Evolutionary conservation across 2,329 filamentous ascomycete genomes (phyloP), one percentile per base, ranked within the genome.

Genomic region (Conoideocrella luteorostrata): DNA sequence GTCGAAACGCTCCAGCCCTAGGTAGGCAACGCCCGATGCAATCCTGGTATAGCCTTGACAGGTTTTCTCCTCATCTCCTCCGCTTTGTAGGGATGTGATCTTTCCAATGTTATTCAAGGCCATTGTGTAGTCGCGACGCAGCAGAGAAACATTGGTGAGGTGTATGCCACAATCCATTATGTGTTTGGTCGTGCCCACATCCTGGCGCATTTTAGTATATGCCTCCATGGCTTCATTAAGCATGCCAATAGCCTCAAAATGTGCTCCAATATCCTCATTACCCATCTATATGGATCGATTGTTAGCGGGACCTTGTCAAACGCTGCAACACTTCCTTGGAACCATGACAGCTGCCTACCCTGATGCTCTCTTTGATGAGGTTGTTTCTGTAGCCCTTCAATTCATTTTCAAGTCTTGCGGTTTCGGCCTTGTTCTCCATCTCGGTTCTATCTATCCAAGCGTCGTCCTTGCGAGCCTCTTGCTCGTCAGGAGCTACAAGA

Each of bases 371-470:
- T 62, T 96, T 95, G 56, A 98, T 89, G 34, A 97, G 69, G 56
- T 97, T 98, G 60, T 96, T 95, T 67, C 93, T 95, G 65, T 97
- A 97, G 2, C 84, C 84, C 63, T 89, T 90, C 17, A 98, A 72
- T 63, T 97, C 88, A 13, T 77, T 70, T 59, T 96, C 88, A 44
- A 97, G 71, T n/a, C 85, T 78, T 44, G 80, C 72, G 1, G 83
- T 83, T 62, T 95, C 85, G 2, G 70, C 67, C 52, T 78, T 78
- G 55, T 90, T 87, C 41, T 75, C 69, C 49, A 78, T 78, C 18
- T 82, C 78, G 29, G 77, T 84, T 46, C 68, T 71, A 7, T 84
- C 75, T n/a, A 84, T 75, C 91, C 91, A 97, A n/a, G 69, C 68
- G 18, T 73, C 68, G 56, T 97, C 89, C 44, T 72, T 70, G 2